Conservation (phyloP, 768 basidiomycete genomes). For the Zangia roseola region DNA sequence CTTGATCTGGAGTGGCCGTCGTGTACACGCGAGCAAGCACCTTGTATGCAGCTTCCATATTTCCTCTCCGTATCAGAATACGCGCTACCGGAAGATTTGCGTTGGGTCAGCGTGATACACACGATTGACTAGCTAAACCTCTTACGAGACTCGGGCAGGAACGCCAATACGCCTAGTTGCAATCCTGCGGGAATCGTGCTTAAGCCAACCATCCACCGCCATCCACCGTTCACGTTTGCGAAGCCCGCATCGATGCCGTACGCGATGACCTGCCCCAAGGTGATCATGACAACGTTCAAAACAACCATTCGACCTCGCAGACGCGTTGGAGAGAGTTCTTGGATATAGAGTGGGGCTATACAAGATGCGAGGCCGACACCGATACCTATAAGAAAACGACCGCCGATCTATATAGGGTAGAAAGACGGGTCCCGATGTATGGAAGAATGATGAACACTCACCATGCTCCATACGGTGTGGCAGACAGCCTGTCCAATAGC, state of each 20-base stretch:
- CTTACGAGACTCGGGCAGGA: conserved; percentile 79
- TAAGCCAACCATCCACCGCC: conserved; percentile 85
- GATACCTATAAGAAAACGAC: conserved; percentile 71
- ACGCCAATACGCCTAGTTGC: conserved; percentile 58
- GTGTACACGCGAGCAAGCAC: conserved; percentile 72
- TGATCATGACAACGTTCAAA: conserved; percentile 81
- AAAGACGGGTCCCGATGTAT: background rate
- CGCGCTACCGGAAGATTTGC: no score
- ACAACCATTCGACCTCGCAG: conserved; percentile 78
- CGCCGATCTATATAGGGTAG: conserved; percentile 48
- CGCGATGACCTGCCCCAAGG: conserved; percentile 75
- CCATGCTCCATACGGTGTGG: conserved; percentile 71
- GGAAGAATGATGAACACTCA: conserved; percentile 19
- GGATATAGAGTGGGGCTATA: conserved; percentile 79
- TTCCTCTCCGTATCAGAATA: conserved; percentile 60
- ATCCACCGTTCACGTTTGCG: conserved; percentile 56
- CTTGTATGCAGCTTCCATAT: conserved; percentile 46
- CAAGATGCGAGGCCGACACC: conserved; percentile 78
- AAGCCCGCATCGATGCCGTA: conserved; percentile 74
- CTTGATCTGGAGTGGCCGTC: conserved; percentile 57
- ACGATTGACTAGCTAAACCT: conserved; percentile 4
- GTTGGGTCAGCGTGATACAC: background rate
- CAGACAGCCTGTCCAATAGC: conserved; percentile 70
- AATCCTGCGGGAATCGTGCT: conserved; percentile 67
- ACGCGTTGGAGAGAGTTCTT: conserved; percentile 75